These are phyloP conservation scores for Myriangium duriaei DNA, from an alignment of 2,329 filamentous ascomycete species.

Conservation along the genomic window DNA sequence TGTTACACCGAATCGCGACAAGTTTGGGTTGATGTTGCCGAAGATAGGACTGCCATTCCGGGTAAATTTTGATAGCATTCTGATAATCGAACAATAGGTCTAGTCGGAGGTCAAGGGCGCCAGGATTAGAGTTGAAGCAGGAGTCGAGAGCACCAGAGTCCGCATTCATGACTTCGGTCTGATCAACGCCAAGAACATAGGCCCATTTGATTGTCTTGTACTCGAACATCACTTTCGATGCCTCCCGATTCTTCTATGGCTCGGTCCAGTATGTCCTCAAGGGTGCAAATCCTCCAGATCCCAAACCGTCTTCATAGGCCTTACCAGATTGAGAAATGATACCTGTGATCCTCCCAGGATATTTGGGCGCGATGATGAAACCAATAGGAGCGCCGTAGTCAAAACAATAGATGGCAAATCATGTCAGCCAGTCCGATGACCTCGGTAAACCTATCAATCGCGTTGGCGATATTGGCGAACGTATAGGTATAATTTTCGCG, in stretches of 20 bases:
- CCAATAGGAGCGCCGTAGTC: conserved; percentile 1
- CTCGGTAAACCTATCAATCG: conserved; percentile 12
- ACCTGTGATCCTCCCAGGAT: conserved; percentile 1
- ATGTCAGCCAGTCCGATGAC: conserved; percentile 20
- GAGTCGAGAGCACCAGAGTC: not conserved
- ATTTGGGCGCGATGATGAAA: not conserved
- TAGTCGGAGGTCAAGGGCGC: not conserved
- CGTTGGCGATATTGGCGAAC: conserved; percentile 6
- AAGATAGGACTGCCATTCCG: not conserved
- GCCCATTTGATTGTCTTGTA: not conserved
- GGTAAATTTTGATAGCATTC: not conserved
- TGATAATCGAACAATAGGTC: not conserved
- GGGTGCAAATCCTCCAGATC: not conserved
- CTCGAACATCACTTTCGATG: not conserved
- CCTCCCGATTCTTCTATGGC: not conserved
- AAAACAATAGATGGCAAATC: not conserved
- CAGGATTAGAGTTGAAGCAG: not conserved
- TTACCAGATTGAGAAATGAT: conserved; percentile 1
- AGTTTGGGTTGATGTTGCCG: not conserved
- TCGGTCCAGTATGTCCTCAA: not conserved
- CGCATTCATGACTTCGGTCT: not conserved
- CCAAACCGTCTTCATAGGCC: not conserved
- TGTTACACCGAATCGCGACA: not conserved
- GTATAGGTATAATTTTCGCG: conserved; percentile 10
- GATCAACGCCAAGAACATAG: not conserved